A percentile compares a stretch with the other conserved stretches of the same genome.
phyloP scores from a whole-genome alignment of 2,329 filamentous ascomycete genomes.

The Rhynchosporium secalis region DNA sequence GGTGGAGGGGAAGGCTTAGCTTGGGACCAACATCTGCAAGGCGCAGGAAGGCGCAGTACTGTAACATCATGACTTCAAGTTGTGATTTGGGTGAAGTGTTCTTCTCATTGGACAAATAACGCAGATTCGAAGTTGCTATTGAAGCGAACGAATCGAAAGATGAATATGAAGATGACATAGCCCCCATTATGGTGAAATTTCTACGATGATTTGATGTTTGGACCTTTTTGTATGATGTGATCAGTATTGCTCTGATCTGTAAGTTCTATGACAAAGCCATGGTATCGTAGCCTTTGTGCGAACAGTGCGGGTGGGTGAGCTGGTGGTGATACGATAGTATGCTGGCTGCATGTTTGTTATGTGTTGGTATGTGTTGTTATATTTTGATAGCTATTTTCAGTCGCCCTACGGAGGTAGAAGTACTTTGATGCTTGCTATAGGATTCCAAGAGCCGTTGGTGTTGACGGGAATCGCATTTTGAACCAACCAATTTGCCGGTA shows the following conservation, averaged over 20 bases:
- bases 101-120: not conserved
- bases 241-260: not conserved
- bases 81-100: not conserved
- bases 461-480: not conserved
- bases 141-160: constrained; percentile 5
- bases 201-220: not conserved
- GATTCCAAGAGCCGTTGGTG: not conserved
- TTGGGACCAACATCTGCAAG: not conserved
- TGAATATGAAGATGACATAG: no score
- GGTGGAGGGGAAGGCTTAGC: constrained; percentile 8
- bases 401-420: no score
- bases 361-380: not conserved
- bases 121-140: not conserved
- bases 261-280: not conserved
- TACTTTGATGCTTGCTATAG: not conserved
- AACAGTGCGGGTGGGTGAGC: not conserved
- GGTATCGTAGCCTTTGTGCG: not conserved
- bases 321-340: constrained; percentile 7
- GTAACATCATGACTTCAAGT: not conserved
- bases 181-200: not conserved
- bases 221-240: not conserved
- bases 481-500: not conserved
- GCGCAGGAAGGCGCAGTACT: constrained; percentile 13
- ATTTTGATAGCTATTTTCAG: not conserved
- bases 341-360: not conserved